phyloP scores from a whole-genome alignment of 108 stramenopile species.

The Heterococcus sp. region DNA sequence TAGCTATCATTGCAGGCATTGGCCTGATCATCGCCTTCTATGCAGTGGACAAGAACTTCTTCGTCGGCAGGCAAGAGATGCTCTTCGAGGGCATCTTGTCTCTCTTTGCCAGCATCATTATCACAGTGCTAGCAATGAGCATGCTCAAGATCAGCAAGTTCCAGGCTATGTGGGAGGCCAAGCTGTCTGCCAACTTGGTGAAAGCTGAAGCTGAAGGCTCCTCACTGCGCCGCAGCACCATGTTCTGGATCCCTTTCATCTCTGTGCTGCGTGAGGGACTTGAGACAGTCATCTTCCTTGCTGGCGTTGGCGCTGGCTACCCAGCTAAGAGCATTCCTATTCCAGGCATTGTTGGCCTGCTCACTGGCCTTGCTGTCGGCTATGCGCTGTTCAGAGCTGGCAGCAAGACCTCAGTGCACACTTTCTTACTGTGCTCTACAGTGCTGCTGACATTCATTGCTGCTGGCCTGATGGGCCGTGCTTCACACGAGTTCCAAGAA shows the following conservation, averaged over 20 bases:
- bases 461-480: conserved; percentile 17
- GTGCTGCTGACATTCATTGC: conserved; percentile 35
- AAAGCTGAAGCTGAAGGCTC: conserved; percentile 18
- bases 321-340: conserved; percentile 24
- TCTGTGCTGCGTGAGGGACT: conserved; percentile 34
- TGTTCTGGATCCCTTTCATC: conserved; percentile 39
- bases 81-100: conserved; percentile 32
- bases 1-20: conserved; percentile 22
- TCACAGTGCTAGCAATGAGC: conserved; percentile 24
- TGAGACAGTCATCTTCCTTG: conserved; percentile 42
- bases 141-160: conserved; percentile 38
- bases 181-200: conserved; percentile 16
- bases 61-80: conserved; percentile 7
- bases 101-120: conserved; percentile 16
- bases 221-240: conserved; percentile 2
- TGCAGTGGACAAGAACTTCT: conserved; percentile 17
- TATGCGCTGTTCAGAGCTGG: conserved; percentile 25
- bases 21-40: conserved; percentile 39
- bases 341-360: conserved; percentile 22
- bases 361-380: conserved; percentile 7
- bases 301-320: conserved; percentile 30
- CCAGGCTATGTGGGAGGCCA: conserved; percentile 24
- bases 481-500: conserved; percentile 32
- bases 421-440: conserved; percentile 11
- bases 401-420: conserved; percentile 6